Conservation (phyloP, 257 asterid species). For the Solanum ossicruentum region DNA sequence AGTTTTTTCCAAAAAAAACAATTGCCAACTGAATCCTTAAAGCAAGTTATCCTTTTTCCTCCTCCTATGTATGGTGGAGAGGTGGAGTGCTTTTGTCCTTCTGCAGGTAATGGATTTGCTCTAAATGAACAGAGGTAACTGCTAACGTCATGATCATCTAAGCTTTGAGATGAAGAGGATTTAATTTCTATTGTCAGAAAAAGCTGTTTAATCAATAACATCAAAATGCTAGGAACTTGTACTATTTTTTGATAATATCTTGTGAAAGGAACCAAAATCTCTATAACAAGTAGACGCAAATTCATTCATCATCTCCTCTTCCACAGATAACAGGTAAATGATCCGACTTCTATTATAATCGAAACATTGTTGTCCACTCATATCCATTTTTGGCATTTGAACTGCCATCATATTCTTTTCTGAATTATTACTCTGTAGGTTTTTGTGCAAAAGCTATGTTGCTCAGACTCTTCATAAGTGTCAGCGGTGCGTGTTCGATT, state of each 20-base stretch:
- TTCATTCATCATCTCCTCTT: background rate
- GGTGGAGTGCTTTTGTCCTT: background rate
- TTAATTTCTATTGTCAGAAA: background rate
- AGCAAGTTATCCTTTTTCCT: no score
- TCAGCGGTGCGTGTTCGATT: no score
- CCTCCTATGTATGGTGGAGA: no score
- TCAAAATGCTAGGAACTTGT: background rate
- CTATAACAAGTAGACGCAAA: background rate
- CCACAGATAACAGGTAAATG: background rate
- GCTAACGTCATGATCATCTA: background rate
- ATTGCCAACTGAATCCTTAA: no score
- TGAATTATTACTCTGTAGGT: background rate
- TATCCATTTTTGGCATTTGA: no score
- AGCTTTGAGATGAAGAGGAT: background rate
- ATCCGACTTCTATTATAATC: background rate
- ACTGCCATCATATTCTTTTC: background rate
- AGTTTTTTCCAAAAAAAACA: no score
- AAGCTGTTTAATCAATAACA: background rate
- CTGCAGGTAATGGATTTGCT: background rate
- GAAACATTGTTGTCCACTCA: background rate
- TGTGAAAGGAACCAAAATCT: background rate
- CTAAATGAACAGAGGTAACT: background rate
- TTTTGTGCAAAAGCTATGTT: background rate
- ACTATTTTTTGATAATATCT: background rate
- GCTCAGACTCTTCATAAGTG: no score